phyloP scores from a whole-genome alignment of 2,329 filamentous ascomycete species.

The Paecilomyces sp. region DNA sequence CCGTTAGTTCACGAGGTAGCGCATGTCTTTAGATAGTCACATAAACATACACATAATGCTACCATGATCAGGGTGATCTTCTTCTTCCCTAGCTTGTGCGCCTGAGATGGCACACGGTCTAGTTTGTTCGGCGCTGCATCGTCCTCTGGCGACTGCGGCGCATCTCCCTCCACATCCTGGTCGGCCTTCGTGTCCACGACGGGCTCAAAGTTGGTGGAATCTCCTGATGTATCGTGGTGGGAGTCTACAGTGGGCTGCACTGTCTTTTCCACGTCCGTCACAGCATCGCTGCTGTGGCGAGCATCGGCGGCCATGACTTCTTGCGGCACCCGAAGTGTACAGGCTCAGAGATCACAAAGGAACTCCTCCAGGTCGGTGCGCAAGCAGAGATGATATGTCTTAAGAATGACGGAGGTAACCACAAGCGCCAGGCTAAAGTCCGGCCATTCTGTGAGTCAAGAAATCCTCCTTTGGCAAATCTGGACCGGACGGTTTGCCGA shows the following conservation, averaged over 20 bases:
- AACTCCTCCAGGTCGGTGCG: not conserved
- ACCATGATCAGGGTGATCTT: conserved; percentile 35
- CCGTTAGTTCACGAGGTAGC: conserved; percentile 7
- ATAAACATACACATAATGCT: conserved; percentile 36
- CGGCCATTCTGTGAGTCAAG: not conserved
- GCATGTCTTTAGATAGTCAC: conserved; percentile 3
- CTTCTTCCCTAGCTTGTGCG: conserved; percentile 31
- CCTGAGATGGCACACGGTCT: conserved; percentile 29
- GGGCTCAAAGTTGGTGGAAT: not conserved
- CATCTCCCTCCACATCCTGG: conserved; percentile 6
- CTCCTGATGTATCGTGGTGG: not conserved
- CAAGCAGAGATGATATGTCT: not conserved
- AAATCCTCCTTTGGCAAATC: not conserved
- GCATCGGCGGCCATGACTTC: not conserved
- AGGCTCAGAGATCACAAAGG: not conserved
- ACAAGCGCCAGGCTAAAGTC: not conserved
- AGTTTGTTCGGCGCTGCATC: conserved; percentile 10
- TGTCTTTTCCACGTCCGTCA: conserved; percentile 1
- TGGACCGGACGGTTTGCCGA: not conserved
- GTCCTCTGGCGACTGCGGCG: conserved; percentile 11
- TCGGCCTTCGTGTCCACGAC: not conserved
- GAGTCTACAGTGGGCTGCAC: not conserved
- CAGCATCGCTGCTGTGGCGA: not conserved
- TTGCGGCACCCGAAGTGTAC: not conserved
- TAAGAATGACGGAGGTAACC: not conserved